phyloP scores from a whole-genome alignment of 2,329 filamentous ascomycete genomes.

The Ascochyta pisi region DNA sequence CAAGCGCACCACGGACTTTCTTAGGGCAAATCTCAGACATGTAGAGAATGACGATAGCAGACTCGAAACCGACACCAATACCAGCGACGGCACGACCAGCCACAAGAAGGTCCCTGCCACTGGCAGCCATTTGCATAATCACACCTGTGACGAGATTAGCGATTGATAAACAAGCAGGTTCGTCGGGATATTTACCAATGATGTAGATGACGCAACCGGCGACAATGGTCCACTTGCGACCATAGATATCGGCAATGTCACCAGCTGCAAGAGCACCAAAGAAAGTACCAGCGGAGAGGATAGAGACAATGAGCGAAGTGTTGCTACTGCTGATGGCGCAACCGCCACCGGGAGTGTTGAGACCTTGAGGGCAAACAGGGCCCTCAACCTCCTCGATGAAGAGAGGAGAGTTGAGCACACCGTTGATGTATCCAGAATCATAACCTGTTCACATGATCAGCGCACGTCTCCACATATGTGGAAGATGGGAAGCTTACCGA shows the following conservation, averaged over 20 bases:
- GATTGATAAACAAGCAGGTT: conserved; percentile 15
- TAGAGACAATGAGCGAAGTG: conserved; percentile 69
- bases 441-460: conserved; percentile 6
- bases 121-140: conserved; percentile 16
- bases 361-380: conserved; percentile 35
- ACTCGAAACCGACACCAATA: conserved; percentile 41
- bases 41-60: conserved; percentile 63
- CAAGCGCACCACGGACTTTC: conserved; percentile 73
- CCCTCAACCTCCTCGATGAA: conserved; percentile 20
- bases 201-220: conserved; percentile 30
- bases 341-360: conserved; percentile 28
- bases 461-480: conserved; percentile 55
- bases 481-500: conserved; percentile 22
- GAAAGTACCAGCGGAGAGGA: conserved; percentile 79
- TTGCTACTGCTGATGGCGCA: conserved; percentile 17
- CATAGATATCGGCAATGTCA: conserved; percentile 67
- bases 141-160: conserved; percentile 20
- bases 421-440: conserved; percentile 30
- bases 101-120: conserved; percentile 21
- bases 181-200: conserved; percentile 30
- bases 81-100: conserved; percentile 40
- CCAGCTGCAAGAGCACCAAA: conserved; percentile 73
- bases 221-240: conserved; percentile 67
- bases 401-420: conserved; percentile 18
- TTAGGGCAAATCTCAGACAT: conserved; percentile 73